phyloP scores from a whole-genome alignment of 352 stramenopile genomes.

The Aphanomyces euteiches region DNA sequence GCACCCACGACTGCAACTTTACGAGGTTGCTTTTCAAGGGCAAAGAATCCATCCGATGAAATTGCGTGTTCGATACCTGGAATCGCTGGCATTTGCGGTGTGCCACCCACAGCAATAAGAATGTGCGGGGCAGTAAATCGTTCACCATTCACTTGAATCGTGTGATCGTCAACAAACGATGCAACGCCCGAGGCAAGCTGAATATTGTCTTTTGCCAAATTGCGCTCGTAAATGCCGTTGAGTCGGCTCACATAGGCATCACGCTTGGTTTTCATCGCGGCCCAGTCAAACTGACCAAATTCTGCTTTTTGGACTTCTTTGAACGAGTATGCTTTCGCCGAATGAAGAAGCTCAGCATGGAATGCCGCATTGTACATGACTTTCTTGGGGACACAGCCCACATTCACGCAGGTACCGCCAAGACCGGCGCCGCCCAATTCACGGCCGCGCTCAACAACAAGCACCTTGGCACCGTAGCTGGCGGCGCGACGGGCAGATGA shows the following conservation, averaged over 20 bases:
- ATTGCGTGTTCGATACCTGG: slow-evolving; percentile 92
- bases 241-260: slow-evolving; percentile 94
- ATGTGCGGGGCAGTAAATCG: slow-evolving; percentile 89
- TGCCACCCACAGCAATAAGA: slow-evolving; percentile 92
- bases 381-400: slow-evolving; percentile 98
- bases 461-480: slow-evolving; percentile 92
- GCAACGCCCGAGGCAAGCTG: slow-evolving; percentile 84
- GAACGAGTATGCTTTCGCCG: slow-evolving; percentile 70
- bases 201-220: slow-evolving; percentile 89
- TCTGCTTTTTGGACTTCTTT: slow-evolving; percentile 36
- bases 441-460: slow-evolving; percentile 87
- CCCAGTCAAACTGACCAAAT: slow-evolving; percentile 88
- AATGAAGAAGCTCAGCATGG: slow-evolving; percentile 73
- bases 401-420: slow-evolving; percentile 98
- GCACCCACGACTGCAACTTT: slow-evolving; percentile 93
- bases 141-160: slow-evolving; percentile 71
- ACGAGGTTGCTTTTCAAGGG: slow-evolving; percentile 86
- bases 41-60: slow-evolving; percentile 96
- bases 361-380: slow-evolving; percentile 93
- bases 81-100: slow-evolving; percentile 77
- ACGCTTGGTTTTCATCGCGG: slow-evolving; percentile 86
- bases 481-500: slow-evolving; percentile 89
- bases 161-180: slow-evolving; percentile 79
- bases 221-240: slow-evolving; percentile 96
- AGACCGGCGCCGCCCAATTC: slow-evolving; percentile 57